Percentiles rank a stretch among this genome's conserved stretches.
Conservation (phyloP, 441 rosid species). For the Corymbia calophylla region DNA sequence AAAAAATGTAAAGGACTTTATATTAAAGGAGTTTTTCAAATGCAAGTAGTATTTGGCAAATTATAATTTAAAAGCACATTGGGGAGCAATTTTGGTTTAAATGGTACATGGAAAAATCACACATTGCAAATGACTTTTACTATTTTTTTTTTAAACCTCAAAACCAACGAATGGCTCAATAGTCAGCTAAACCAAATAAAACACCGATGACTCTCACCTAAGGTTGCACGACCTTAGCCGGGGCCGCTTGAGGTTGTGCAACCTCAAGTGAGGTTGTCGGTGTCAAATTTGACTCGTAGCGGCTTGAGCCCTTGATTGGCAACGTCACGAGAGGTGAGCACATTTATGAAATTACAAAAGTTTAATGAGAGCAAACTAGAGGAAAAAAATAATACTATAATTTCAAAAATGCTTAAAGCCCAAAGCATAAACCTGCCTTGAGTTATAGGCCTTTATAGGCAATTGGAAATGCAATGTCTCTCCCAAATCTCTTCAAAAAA, state of each 20-base stretch:
- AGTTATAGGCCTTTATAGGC: not conserved
- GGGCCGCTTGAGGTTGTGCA: not conserved
- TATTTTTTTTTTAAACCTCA: not conserved
- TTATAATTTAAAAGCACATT: not conserved
- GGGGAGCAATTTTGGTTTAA: not conserved
- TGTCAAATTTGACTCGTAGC: not conserved
- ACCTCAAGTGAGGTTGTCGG: not conserved
- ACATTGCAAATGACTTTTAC: not conserved
- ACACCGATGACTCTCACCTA: not conserved
- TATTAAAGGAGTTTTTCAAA: fast-evolving
- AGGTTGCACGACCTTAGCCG: not conserved
- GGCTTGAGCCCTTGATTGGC: not conserved
- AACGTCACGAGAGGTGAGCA: not conserved
- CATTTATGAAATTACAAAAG: not conserved
- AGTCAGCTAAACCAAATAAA: fast-evolving
- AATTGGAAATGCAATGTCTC: not conserved
- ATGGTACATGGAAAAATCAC: not conserved
- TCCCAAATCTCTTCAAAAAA: not conserved
- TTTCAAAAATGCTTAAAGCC: no score
- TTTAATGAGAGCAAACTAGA: not conserved
- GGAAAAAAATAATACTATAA: not conserved
- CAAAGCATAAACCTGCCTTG: not conserved
- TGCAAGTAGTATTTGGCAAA: not conserved
- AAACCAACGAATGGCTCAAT: fast-evolving
- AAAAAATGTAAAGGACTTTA: not conserved